phyloP scores from a whole-genome alignment of 2,329 filamentous ascomycete genomes.

The Purpureocillium lavendulum region DNA sequence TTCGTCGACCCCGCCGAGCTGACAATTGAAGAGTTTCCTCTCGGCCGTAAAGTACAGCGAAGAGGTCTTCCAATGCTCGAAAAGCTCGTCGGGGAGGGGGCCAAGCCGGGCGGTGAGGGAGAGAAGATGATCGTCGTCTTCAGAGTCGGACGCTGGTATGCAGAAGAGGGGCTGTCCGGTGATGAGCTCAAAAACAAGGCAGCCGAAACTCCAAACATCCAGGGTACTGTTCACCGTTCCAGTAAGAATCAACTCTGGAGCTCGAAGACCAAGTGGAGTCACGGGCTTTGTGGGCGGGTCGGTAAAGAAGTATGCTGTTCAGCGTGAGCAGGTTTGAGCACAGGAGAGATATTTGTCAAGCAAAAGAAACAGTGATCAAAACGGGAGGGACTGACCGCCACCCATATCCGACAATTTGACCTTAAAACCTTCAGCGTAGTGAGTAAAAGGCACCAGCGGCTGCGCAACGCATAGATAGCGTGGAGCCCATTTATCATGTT shows the following conservation, averaged over 20 bases:
- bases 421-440: constrained; percentile 14
- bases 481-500: constrained; percentile 19
- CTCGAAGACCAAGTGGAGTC: constrained; percentile 15
- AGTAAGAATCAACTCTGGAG: constrained; percentile 19
- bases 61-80: constrained; percentile 14
- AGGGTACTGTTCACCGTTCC: constrained; percentile 12
- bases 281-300: constrained; percentile 14
- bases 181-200: constrained; percentile 20
- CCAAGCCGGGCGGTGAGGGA: constrained; percentile 11
- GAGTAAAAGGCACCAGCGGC: constrained; percentile 13
- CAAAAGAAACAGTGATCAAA: constrained; percentile 1
- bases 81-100: constrained; percentile 11
- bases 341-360: neutral
- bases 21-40: constrained; percentile 15
- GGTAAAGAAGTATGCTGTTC: constrained; percentile 16
- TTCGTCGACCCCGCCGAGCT: constrained; percentile 13
- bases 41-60: constrained; percentile 17
- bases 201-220: constrained; percentile 23
- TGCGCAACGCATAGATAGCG: constrained; percentile 19
- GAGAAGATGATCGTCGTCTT: constrained; percentile 15
- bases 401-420: constrained; percentile 22
- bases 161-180: constrained; percentile 19
- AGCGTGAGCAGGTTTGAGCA: neutral
- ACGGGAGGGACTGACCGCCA: constrained; percentile 14
- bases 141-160: constrained; percentile 8